Evolutionary conservation across 345 rosid species (phyloP).

Genomic region (Arabis alpina): DNA sequence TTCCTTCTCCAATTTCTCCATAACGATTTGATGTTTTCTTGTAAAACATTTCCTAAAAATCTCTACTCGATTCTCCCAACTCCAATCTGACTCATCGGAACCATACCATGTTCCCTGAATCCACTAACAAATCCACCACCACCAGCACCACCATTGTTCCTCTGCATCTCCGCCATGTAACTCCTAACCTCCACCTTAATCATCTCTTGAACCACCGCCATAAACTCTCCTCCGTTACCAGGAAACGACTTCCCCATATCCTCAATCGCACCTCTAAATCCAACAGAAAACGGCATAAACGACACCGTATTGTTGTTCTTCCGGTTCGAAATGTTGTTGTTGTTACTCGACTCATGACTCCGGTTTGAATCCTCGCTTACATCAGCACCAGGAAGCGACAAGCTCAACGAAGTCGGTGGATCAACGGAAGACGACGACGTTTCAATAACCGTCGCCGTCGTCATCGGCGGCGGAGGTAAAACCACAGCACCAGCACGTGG

Average conservation of each 20-base stretch:
- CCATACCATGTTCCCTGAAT: conserved; percentile 52
- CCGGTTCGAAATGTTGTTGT: background rate
- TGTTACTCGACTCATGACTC: conserved; percentile 44
- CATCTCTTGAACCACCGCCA: conserved; percentile 87
- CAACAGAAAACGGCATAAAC: conserved; percentile 18
- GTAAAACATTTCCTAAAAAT: conserved; percentile 4
- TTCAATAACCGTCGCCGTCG: conserved; percentile 5
- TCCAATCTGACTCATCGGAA: conserved; percentile 55
- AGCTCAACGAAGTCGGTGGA: conserved; percentile 65
- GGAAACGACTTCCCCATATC: conserved; percentile 29
- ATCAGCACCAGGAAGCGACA: conserved; percentile 69
- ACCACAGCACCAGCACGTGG: conserved; percentile 56
- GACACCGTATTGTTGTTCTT: conserved; percentile 22
- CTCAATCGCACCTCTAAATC: conserved; percentile 17
- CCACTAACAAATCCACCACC: conserved; percentile 49
- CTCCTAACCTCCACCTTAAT: conserved; percentile 78
- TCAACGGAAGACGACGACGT: conserved; percentile 52
- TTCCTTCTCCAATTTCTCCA: conserved; percentile 12
- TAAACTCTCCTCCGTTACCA: conserved; percentile 52
- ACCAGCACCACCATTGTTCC: conserved; percentile 26
- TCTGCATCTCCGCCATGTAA: conserved; percentile 68
- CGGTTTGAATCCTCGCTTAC: conserved; percentile 53
- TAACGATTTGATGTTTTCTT: background rate
- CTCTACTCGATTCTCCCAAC: conserved; percentile 57
- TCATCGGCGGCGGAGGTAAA: conserved; percentile 29